Evolutionary conservation across 306 rosid genomes (phyloP).

Genomic region (cucumber (Cucumis sativus)): DNA sequence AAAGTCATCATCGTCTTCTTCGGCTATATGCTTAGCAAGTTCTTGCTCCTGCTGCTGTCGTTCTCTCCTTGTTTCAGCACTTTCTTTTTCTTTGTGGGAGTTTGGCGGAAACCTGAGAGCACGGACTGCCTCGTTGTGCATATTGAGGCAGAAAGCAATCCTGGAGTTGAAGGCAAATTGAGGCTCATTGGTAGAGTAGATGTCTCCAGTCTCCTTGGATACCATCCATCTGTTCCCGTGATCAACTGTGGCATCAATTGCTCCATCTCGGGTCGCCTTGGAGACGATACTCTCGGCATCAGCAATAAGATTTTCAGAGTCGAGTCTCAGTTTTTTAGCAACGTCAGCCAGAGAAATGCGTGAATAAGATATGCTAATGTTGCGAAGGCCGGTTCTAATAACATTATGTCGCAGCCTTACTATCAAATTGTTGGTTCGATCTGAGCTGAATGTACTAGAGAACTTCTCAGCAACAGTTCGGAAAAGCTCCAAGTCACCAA

Average conservation of each 20-base stretch:
- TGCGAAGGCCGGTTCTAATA: conserved; percentile 90
- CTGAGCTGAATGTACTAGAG: conserved; percentile 56
- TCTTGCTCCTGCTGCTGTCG: conserved; percentile 47
- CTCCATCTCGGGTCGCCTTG: conserved; percentile 92
- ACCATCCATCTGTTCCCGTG: conserved; percentile 83
- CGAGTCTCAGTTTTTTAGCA: conserved; percentile 86
- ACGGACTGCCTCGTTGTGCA: conserved; percentile 88
- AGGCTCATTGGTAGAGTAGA: conserved; percentile 86
- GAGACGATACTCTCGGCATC: conserved; percentile 80
- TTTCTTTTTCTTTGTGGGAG: conserved; percentile 41
- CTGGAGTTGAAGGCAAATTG: conserved; percentile 88
- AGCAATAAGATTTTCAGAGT: conserved; percentile 47
- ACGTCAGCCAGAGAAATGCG: conserved; percentile 86
- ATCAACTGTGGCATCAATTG: conserved; percentile 52
- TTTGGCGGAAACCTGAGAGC: conserved; percentile 50
- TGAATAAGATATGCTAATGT: conserved; percentile 89
- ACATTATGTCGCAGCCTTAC: conserved; percentile 95
- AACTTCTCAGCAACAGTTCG: conserved; percentile 83
- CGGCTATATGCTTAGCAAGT: conserved; percentile 45
- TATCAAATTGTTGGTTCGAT: conserved; percentile 88
- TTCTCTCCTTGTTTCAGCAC: conserved; percentile 45
- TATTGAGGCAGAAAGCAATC: conserved; percentile 86
- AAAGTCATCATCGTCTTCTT: conserved; percentile 43
- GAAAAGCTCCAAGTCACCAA: conserved; percentile 95
- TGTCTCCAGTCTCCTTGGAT: conserved; percentile 89